phyloP scores from a whole-genome alignment of 225 moss, liverwort and hornwort genomes.

The Marchantia paleacea region DNA sequence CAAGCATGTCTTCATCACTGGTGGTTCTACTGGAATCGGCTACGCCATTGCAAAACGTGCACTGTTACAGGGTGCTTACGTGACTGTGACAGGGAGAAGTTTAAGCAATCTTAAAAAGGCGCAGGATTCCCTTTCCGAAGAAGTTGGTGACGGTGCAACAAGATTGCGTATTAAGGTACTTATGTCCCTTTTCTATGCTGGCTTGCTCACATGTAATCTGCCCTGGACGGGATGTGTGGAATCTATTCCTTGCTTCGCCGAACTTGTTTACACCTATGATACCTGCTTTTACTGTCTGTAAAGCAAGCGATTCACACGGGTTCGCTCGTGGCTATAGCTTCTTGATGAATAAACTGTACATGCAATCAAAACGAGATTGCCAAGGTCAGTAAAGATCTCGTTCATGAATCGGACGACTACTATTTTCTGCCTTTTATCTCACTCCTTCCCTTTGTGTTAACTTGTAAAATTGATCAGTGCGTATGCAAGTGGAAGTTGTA shows the following conservation, averaged over 20 bases:
- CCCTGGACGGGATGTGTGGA: neutral
- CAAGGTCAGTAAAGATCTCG: no score
- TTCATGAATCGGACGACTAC: no score
- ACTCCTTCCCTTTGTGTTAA: no score
- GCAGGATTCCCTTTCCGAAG: conserved; percentile 42
- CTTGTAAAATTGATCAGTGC: no score
- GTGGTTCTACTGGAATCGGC: conserved; percentile 84
- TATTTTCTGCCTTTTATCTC: no score
- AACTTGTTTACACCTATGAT: neutral
- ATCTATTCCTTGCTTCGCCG: neutral
- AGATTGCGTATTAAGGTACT: conserved; percentile 56
- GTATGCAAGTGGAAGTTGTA: no score
- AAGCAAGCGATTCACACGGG: no score
- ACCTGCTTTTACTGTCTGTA: no score
- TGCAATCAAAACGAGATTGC: no score
- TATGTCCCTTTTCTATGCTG: no score
- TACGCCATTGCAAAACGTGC: conserved; percentile 54
- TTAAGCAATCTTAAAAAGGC: conserved; percentile 48
- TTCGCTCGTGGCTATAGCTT: no score
- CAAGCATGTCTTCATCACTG: conserved; percentile 79
- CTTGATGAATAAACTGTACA: no score
- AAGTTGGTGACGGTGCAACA: conserved; percentile 43
- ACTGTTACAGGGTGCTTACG: conserved; percentile 64
- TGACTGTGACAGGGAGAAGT: conserved; percentile 64
- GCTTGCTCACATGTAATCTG: neutral